Evolutionary conservation across 1,139 yeast genomes (phyloP).

Genomic region (Williopsis jadinii): DNA sequence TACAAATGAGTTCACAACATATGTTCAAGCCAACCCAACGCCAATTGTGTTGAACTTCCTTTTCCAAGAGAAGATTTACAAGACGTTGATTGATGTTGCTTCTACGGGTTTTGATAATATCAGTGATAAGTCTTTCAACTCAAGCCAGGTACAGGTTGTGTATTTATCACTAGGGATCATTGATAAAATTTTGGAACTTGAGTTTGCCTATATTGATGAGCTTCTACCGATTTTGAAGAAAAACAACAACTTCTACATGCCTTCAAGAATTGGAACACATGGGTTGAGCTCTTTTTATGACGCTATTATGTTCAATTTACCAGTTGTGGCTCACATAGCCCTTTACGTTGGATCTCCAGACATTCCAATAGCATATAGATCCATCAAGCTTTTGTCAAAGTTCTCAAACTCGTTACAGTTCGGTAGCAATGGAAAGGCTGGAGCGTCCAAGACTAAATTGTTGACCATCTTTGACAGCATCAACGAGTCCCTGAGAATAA

Average conservation of each 20-base stretch:
- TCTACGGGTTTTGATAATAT: slow-evolving; percentile 48
- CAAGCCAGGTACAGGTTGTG: slow-evolving; percentile 30
- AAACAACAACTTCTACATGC: slow-evolving; percentile 33
- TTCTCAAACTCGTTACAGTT: slow-evolving; percentile 48
- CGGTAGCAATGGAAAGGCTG: slow-evolving; percentile 30
- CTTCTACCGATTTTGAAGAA: slow-evolving; percentile 35
- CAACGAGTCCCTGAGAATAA: slow-evolving; percentile 62
- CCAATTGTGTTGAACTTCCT: slow-evolving; percentile 55
- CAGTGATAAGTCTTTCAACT: slow-evolving; percentile 32
- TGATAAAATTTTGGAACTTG: slow-evolving; percentile 44
- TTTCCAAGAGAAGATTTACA: slow-evolving; percentile 51
- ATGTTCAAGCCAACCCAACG: slow-evolving; percentile 57
- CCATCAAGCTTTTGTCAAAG: slow-evolving; percentile 48
- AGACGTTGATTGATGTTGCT: slow-evolving; percentile 48
- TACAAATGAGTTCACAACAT: slow-evolving; percentile 32
- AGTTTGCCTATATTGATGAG: slow-evolving; percentile 47
- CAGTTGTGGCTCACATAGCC: slow-evolving; percentile 61
- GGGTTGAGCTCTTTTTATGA: slow-evolving; percentile 64
- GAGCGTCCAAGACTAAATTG: slow-evolving; percentile 53
- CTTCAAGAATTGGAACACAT: slow-evolving; percentile 49
- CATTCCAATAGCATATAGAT: slow-evolving; percentile 39
- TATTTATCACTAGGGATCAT: slow-evolving; percentile 37
- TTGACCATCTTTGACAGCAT: slow-evolving; percentile 66
- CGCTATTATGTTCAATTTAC: slow-evolving; percentile 59
- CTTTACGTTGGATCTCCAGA: slow-evolving; percentile 59